Conservation (phyloP, 768 basidiomycete genomes). For the Wakefieldia striispora region DNA sequence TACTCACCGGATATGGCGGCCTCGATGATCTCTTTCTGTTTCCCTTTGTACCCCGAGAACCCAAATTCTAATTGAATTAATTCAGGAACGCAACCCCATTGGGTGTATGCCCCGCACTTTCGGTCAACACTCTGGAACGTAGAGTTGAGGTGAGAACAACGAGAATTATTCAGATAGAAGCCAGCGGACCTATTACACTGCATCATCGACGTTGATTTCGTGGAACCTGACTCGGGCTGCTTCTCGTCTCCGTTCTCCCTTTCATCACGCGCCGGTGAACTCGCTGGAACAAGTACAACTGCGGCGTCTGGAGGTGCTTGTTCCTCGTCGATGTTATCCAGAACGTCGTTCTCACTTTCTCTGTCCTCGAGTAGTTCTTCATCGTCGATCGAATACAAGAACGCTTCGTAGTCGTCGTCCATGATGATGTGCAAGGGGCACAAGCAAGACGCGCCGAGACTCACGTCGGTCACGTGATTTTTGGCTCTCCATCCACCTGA, state of each 20-base stretch:
- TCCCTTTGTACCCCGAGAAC: slow-evolving; percentile 66
- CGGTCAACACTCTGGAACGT: slow-evolving; percentile 19
- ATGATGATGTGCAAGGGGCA: slow-evolving; percentile 8
- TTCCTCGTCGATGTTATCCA: slow-evolving; percentile 25
- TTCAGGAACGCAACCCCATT: neutral
- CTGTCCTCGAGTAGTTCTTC: slow-evolving; percentile 1
- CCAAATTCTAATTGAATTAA: slow-evolving; percentile 56
- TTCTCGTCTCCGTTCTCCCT: neutral
- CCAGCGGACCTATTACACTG: slow-evolving; percentile 18
- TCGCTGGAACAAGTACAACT: slow-evolving; percentile 18
- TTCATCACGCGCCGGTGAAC: slow-evolving; percentile 4
- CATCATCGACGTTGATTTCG: neutral
- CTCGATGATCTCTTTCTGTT: slow-evolving; percentile 73
- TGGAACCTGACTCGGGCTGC: neutral
- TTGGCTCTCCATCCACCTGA: too few relatives aligned
- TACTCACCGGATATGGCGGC: slow-evolving; percentile 60
- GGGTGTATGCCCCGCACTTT: slow-evolving; percentile 18
- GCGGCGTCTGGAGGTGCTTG: slow-evolving; percentile 2
- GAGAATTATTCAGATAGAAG: neutral
- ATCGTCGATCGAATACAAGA: slow-evolving; percentile 22
- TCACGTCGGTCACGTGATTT: too few relatives aligned
- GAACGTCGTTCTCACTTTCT: slow-evolving; percentile 21
- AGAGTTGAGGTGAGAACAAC: neutral
- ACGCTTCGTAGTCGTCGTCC: slow-evolving; percentile 24
- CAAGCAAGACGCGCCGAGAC: slow-evolving; percentile 4